Evolutionary conservation across 306 rosid species (phyloP).

Genomic region (Fagus sylvatica): DNA sequence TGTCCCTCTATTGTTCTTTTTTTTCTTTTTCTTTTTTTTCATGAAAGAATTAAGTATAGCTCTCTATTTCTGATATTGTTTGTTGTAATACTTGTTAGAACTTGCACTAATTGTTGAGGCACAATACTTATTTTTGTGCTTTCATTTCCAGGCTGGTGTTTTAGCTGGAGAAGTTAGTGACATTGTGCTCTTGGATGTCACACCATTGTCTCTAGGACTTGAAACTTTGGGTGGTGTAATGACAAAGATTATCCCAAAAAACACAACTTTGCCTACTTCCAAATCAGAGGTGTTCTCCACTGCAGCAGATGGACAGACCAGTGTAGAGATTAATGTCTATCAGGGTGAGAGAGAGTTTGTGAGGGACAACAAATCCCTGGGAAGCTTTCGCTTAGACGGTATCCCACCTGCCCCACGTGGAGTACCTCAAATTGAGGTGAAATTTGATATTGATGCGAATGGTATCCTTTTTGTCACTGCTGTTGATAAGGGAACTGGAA

Average conservation of each 20-base stretch:
- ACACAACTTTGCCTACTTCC: slow-evolving; percentile 95
- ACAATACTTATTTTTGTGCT: too few species aligned
- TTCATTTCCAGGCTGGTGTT: slow-evolving; percentile 16
- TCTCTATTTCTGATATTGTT: too few species aligned
- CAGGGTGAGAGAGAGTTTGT: slow-evolving; percentile 96
- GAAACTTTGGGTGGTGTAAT: slow-evolving; percentile 95
- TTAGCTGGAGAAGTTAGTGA: slow-evolving; percentile 88
- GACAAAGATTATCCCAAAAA: slow-evolving; percentile 94
- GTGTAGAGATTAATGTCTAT: slow-evolving; percentile 88
- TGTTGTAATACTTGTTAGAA: too few species aligned
- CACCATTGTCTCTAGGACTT: slow-evolving; percentile 77
- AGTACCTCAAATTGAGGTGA: slow-evolving; percentile 96
- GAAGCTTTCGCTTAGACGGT: slow-evolving; percentile 94
- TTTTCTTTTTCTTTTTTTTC: too few species aligned
- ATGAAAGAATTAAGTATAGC: too few species aligned
- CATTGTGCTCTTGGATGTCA: slow-evolving; percentile 87
- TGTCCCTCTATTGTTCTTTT: background rate
- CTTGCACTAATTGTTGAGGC: too few species aligned
- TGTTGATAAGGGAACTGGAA: slow-evolving; percentile 89
- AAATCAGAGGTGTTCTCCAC: slow-evolving; percentile 95
- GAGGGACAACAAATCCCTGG: slow-evolving; percentile 92
- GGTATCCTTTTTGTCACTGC: slow-evolving; percentile 88
- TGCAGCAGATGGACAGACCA: slow-evolving; percentile 92
- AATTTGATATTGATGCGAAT: slow-evolving; percentile 89
- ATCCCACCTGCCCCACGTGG: slow-evolving; percentile 95